Evolutionary conservation across 495 filamentous ascomycete genomes (phyloP).

Genomic region (Talaromyces nanjingensis): DNA sequence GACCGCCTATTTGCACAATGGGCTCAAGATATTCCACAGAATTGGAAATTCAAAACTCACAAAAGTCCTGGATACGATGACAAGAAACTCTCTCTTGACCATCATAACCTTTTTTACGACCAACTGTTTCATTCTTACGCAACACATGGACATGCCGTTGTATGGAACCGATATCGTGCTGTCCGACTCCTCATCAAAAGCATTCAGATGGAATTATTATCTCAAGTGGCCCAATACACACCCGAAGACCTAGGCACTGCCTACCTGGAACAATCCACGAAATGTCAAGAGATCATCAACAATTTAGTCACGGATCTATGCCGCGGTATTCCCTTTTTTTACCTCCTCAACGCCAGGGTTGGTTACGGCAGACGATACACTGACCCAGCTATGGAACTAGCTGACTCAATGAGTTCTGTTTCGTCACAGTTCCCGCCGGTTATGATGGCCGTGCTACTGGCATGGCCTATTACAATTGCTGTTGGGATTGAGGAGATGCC

Average conservation of each 20-base stretch:
- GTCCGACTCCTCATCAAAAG: constrained; percentile 19
- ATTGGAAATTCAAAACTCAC: too few relatives aligned
- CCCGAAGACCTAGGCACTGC: not conserved
- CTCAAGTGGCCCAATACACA: not conserved
- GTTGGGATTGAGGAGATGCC: constrained; percentile 15
- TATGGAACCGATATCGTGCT: constrained; percentile 23
- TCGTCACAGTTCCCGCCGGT: constrained; percentile 7
- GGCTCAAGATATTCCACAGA: too few relatives aligned
- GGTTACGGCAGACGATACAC: too few relatives aligned
- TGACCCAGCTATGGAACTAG: not conserved
- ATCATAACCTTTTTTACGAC: too few relatives aligned
- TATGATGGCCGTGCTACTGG: constrained; percentile 16
- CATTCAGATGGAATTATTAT: constrained; percentile 16
- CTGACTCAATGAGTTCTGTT: not conserved
- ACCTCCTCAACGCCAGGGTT: not conserved
- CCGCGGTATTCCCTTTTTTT: constrained; percentile 16
- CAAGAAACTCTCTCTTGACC: too few relatives aligned
- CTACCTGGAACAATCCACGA: not conserved
- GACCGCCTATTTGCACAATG: too few relatives aligned
- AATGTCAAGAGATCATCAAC: constrained; percentile 12
- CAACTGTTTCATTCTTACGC: too few relatives aligned
- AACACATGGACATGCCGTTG: constrained; percentile 16
- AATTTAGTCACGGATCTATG: constrained; percentile 7
- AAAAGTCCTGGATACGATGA: too few relatives aligned
- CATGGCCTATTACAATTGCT: constrained; percentile 23